A percentile compares a stretch with the other conserved stretches of the same genome.
Evolutionary conservation across 2,329 filamentous ascomycete genomes (phyloP).

Genomic region (Aspergillus chevalieri): DNA sequence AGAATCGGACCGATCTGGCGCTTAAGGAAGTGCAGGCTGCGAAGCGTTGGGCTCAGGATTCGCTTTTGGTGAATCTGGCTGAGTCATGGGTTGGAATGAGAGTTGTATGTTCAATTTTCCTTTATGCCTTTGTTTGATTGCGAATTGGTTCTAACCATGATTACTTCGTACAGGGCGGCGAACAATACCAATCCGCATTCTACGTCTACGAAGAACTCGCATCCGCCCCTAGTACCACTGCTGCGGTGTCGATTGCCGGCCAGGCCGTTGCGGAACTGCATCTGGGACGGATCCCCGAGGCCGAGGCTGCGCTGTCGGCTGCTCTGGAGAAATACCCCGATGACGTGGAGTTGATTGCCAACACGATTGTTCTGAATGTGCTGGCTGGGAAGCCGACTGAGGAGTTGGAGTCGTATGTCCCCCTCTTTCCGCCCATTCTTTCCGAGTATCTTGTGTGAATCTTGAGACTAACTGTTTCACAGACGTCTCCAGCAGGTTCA

Average conservation of each 20-base stretch:
- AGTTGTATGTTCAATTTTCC: constrained; percentile 52
- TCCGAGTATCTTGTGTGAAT: background rate
- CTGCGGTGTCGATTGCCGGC: constrained; percentile 68
- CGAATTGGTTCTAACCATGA: background rate
- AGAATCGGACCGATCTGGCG: constrained; percentile 87
- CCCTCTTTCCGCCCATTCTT: background rate
- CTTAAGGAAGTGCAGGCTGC: constrained; percentile 82
- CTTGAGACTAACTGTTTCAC: constrained; percentile 13
- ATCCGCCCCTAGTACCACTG: constrained; percentile 74
- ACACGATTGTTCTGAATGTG: constrained; percentile 71
- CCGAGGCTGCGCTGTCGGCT: constrained; percentile 76
- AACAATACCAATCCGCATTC: constrained; percentile 93
- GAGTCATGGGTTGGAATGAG: constrained; percentile 92
- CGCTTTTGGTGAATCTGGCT: constrained; percentile 83
- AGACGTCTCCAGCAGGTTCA: constrained; percentile 47
- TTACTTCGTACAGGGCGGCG: constrained; percentile 63
- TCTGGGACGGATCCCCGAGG: constrained; percentile 80
- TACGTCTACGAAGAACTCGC: constrained; percentile 97
- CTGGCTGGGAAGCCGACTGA: constrained; percentile 65
- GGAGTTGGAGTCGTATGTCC: constrained; percentile 58
- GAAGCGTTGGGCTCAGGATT: constrained; percentile 91
- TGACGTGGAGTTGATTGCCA: constrained; percentile 71
- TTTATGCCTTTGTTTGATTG: background rate
- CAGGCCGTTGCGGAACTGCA: constrained; percentile 91
- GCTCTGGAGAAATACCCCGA: constrained; percentile 68